Percentiles rank a stretch among this genome's conserved stretches.
phyloP scores from a whole-genome alignment of 257 asterid genomes.

The Perilla frutescens region DNA sequence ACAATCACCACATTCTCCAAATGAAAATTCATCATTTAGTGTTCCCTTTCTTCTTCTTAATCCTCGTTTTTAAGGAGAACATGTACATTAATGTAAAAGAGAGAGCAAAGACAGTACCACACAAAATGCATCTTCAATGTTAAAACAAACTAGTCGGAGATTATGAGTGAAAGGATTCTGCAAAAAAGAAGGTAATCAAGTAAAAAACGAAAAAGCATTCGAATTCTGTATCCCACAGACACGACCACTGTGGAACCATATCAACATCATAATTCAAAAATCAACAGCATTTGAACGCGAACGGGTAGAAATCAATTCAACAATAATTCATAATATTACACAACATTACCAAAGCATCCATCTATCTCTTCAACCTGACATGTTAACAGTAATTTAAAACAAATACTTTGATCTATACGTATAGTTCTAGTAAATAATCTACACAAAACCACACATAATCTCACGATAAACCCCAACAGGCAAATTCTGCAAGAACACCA shows the following conservation, averaged over 20 bases:
- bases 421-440: conserved; percentile 34
- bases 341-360: conserved; percentile 31
- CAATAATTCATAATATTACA: conserved; percentile 33
- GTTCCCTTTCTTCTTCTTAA: neutral
- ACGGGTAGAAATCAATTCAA: conserved; percentile 24
- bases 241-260: conserved; percentile 2
- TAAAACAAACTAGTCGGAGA: neutral
- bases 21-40: neutral
- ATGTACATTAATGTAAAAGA: neutral
- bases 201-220: neutral
- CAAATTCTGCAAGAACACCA: conserved; percentile 35
- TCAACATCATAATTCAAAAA: conserved; percentile 28
- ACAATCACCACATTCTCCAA: neutral
- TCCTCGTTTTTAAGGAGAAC: neutral
- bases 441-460: conserved; percentile 45
- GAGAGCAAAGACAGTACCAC: conserved; percentile 12
- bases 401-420: conserved; percentile 35
- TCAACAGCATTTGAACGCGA: conserved; percentile 16
- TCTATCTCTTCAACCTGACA: conserved; percentile 39
- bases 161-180: neutral
- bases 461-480: conserved; percentile 35
- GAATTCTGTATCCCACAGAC: neutral
- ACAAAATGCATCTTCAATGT: neutral
- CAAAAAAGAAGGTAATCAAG: conserved; percentile 19
- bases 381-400: conserved; percentile 33